Base-by-base conservation (phyloP, 345 rosid species). In the Populus simonii region DNA sequence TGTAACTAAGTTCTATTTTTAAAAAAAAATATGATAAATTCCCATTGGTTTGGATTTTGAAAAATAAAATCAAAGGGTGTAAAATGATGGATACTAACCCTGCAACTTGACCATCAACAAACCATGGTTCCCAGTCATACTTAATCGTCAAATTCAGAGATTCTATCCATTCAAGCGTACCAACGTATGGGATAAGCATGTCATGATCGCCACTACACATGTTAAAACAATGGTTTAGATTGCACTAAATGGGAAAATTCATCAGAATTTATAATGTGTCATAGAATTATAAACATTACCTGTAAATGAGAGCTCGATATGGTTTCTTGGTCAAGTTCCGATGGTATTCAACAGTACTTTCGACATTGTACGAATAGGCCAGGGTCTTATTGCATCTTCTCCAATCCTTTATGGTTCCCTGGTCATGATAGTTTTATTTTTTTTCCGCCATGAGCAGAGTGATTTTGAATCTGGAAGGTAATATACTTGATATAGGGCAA, bases 161-260 rank as follows among this genome's bases (percentile, higher is more conserved):
- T 11, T n/a, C 29, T 0, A 84, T 87, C 87, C 89, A 87, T 3
- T 67, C 8, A 13, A 66, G 80, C 4, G 77, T 74, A 2, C 85
- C 87, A 10, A 74, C 7, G 20, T 78, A 79, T 23, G 86, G 84
- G n/a, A 84, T 27, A 27, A 35, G 17, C 77, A 84, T 66, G 82
- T 86, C 87, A 35, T 72, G 80, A 65, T 87, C 89, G 1, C 89
- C 89, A 69, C 86, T 86, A 62, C 29, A 45, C 0, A 23, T 20
- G 55, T 7, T 29, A 47, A 81, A 61, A 49, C 41, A 63, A 22
- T 53, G 20, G 7, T 59, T 61, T 20, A 62, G 7, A 16, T 20
- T 53, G 3, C 59, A 20, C 36, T 23, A 63, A 0, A 17, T n/a
- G 5, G 11, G n/a, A n/a, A 5, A 23, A 38, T 49, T 7, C 11